These are phyloP conservation scores for Triglochin maritima DNA, from an alignment of 106 monocot genomes.

Conservation along the genomic window DNA sequence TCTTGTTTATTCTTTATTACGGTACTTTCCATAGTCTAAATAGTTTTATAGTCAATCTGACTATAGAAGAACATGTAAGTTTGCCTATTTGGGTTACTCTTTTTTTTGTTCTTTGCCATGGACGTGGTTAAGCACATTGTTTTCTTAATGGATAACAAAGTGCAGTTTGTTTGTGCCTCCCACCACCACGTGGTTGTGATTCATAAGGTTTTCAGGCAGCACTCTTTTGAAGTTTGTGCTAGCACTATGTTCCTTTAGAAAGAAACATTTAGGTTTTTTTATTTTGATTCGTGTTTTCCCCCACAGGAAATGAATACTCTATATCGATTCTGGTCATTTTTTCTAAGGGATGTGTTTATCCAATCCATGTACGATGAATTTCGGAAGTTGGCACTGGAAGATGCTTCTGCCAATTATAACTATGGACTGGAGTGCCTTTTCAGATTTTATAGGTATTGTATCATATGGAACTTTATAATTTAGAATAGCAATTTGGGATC, in stretches of 20 bases:
- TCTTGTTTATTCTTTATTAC: background rate
- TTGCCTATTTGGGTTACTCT: too few relatives aligned
- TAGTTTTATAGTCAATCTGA: too few relatives aligned
- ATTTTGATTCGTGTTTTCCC: constrained; percentile 1
- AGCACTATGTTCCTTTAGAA: background rate
- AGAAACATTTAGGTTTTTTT: background rate
- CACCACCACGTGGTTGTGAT: too few relatives aligned
- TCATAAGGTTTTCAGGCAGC: too few relatives aligned
- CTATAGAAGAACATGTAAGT: too few relatives aligned
- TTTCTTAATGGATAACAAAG: too few relatives aligned
- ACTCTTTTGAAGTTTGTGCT: too few relatives aligned
- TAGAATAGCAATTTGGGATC: too few relatives aligned
- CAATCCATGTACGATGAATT: constrained; percentile 80
- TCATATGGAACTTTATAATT: background rate
- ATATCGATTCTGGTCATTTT: constrained; percentile 94
- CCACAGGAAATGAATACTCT: constrained; percentile 94
- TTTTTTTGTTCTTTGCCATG: too few relatives aligned
- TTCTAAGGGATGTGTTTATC: constrained; percentile 60
- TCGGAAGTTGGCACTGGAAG: constrained; percentile 69
- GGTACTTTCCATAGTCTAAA: background rate
- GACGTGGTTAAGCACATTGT: too few relatives aligned
- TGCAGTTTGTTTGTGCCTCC: too few relatives aligned
- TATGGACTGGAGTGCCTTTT: constrained; percentile 98
- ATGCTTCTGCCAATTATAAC: constrained; percentile 71
- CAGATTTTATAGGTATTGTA: constrained; percentile 84